Evolutionary conservation across 345 rosid genomes (phyloP).

Genomic region (Bruguiera gymnorhiza): DNA sequence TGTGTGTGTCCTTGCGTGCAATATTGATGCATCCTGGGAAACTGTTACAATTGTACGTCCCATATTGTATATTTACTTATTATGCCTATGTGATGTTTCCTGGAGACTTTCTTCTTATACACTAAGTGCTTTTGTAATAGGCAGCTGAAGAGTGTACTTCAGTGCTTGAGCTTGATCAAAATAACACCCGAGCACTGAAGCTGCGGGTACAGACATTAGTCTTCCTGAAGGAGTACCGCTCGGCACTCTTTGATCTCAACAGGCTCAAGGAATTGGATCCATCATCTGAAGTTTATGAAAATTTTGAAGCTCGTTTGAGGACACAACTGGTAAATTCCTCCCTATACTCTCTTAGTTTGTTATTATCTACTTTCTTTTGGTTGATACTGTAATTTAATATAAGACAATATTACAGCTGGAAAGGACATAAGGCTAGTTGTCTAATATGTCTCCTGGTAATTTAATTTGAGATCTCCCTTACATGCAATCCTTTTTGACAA

Average conservation of each 20-base stretch:
- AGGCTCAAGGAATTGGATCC: constrained; percentile 81
- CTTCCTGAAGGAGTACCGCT: constrained; percentile 74
- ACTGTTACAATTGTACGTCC: no score
- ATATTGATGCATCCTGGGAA: no score
- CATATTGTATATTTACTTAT: no score
- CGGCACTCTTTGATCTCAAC: constrained; percentile 86
- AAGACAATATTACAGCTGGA: no score
- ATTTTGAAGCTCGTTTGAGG: constrained; percentile 77
- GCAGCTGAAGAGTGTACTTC: constrained; percentile 92
- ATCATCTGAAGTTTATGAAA: constrained; percentile 71
- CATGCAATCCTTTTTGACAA: no score
- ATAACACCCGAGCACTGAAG: constrained; percentile 89
- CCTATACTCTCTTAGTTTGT: background rate
- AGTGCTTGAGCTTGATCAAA: constrained; percentile 84
- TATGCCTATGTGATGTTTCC: no score
- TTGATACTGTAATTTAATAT: no score
- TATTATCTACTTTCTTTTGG: background rate
- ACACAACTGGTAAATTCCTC: constrained; percentile 68
- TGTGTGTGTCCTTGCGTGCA: no score
- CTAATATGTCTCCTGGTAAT: no score
- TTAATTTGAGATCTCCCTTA: background rate
- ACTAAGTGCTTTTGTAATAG: constrained; percentile 30
- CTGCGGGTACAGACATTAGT: constrained; percentile 88
- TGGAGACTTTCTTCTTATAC: no score
- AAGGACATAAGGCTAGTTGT: no score